A percentile compares a stretch with the other conserved stretches of the same genome.
phyloP scores from a whole-genome alignment of 139 green algal genomes.

The Klebsormidium nitens region DNA sequence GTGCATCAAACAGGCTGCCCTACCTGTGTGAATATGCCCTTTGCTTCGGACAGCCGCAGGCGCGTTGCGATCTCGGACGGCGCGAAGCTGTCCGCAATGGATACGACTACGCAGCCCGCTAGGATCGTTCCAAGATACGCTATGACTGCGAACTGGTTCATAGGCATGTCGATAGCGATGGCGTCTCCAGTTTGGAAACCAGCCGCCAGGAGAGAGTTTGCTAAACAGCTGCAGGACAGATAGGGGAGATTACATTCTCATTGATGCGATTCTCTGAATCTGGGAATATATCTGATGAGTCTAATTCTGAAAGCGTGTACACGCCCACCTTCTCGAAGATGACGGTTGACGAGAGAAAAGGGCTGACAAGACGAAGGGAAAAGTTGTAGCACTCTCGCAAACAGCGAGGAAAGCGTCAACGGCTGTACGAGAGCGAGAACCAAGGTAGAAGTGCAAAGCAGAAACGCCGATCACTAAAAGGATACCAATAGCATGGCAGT shows the following conservation, averaged over 20 bases:
- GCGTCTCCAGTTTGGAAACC: constrained; percentile 55
- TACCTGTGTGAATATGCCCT: constrained; percentile 73
- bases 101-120: constrained; percentile 69
- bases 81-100: constrained; percentile 82
- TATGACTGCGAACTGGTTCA: constrained; percentile 59
- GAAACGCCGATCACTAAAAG: background rate
- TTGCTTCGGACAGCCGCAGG: constrained; percentile 59
- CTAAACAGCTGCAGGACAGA: constrained; percentile 22
- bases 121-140: constrained; percentile 82
- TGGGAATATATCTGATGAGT: background rate
- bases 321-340: background rate
- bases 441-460: background rate
- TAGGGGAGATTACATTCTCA: constrained; percentile 8
- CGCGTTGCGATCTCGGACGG: constrained; percentile 62
- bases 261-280: background rate
- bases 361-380: constrained; percentile 4
- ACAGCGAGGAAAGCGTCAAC: background rate
- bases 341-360: background rate
- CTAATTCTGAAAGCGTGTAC: background rate
- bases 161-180: constrained; percentile 74
- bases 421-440: constrained; percentile 1
- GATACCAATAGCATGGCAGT: background rate
- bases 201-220: constrained; percentile 35
- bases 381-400: background rate
- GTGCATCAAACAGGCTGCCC: too few species aligned